These are phyloP conservation scores for Arctostaphylos glauca DNA, from an alignment of 148 eudicot genomes.

Conservation along the genomic window DNA sequence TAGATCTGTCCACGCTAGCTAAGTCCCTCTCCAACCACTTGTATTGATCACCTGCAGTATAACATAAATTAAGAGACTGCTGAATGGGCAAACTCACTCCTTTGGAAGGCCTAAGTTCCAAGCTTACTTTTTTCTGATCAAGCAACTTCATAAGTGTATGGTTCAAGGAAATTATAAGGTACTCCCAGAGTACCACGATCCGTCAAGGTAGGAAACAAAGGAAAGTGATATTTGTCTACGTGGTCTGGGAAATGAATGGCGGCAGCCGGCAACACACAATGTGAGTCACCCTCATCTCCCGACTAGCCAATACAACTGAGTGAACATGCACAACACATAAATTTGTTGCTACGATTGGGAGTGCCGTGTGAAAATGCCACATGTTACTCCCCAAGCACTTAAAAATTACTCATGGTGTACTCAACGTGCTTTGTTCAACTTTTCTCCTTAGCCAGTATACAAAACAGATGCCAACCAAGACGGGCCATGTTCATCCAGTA, in stretches of 20 bases:
- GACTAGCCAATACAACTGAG: no score
- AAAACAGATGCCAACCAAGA: slow-evolving; percentile 6
- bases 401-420: background rate
- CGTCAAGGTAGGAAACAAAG: background rate
- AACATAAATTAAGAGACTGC: background rate
- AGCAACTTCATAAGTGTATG: background rate
- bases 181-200: slow-evolving; percentile 1
- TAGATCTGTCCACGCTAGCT: slow-evolving; percentile 68
- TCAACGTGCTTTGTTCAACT: background rate
- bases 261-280: no score
- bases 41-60: slow-evolving; percentile 73
- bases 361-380: background rate
- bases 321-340: no score
- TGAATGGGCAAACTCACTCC: slow-evolving; percentile 4
- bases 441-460: background rate
- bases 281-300: no score
- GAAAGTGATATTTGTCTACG: background rate
- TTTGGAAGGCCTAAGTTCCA: background rate
- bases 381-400: background rate
- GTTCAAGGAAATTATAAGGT: background rate
- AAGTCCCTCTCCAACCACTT: slow-evolving; percentile 92
- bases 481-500: background rate
- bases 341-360: background rate
- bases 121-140: background rate
- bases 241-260: no score